Conservation (phyloP, 2,329 filamentous ascomycete species). For the Exophiala alcalophila region DNA sequence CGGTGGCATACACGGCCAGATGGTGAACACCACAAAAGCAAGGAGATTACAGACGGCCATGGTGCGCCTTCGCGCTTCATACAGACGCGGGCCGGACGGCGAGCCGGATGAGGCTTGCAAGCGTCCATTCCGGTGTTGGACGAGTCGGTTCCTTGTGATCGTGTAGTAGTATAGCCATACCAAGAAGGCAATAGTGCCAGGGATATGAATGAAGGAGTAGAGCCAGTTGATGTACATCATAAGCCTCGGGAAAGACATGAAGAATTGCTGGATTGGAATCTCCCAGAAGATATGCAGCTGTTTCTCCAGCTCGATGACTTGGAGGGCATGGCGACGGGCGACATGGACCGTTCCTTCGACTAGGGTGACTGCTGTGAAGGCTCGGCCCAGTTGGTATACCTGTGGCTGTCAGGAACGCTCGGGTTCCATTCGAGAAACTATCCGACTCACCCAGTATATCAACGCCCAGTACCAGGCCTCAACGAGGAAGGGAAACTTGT, state of each 20-base stretch:
- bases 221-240: conserved; percentile 69
- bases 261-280: conserved; percentile 58
- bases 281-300: conserved; percentile 64
- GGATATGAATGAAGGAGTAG: conserved; percentile 77
- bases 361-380: conserved; percentile 67
- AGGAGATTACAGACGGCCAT: conserved; percentile 59
- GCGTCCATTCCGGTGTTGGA: conserved; percentile 37
- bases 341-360: conserved; percentile 66
- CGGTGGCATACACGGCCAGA: conserved; percentile 62
- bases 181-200: conserved; percentile 69
- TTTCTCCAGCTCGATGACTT: conserved; percentile 66
- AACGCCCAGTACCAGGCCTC: conserved; percentile 76
- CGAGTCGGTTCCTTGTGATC: conserved; percentile 56
- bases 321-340: conserved; percentile 65
- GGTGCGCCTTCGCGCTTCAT: conserved; percentile 55
- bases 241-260: conserved; percentile 53
- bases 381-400: conserved; percentile 72
- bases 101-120: conserved; percentile 38
- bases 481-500: conserved; percentile 67
- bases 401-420: conserved; percentile 35
- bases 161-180: conserved; percentile 68
- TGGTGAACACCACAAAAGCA: conserved; percentile 58
- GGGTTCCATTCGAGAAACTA: too few species aligned
- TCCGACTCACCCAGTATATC: conserved; percentile 68
- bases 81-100: conserved; percentile 51